Evolutionary conservation across 139 green algal genomes (phyloP).

Genomic region (Tetradesmus obliquus): DNA sequence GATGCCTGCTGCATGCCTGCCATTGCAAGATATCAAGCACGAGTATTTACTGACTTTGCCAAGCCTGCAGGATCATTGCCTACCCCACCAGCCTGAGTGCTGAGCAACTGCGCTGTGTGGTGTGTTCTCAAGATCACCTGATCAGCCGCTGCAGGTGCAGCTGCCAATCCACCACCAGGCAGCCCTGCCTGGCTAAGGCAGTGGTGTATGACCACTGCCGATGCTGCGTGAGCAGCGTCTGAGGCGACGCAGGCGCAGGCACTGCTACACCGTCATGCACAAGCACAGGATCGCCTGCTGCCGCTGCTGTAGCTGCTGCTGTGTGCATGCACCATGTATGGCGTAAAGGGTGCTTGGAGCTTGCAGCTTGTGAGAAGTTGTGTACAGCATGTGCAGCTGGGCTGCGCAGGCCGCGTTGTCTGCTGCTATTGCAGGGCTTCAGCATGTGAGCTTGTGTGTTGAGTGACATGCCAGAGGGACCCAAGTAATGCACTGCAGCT

Average conservation of each 20-base stretch:
- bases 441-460: background rate
- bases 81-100: no score
- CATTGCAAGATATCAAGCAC: no score
- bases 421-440: background rate
- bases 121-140: background rate
- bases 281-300: conserved; percentile 15
- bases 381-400: background rate
- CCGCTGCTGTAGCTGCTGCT: background rate
- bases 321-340: background rate
- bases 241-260: background rate
- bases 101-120: no score
- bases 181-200: background rate
- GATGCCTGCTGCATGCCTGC: no score
- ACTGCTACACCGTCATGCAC: background rate
- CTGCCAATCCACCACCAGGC: conserved; percentile 23
- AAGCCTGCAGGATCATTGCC: no score
- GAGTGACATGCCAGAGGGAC: no score
- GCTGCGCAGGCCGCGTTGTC: background rate
- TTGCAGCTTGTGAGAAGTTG: background rate
- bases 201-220: conserved; percentile 33
- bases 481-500: no score
- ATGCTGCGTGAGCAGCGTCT: conserved; percentile 14
- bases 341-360: background rate
- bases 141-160: conserved; percentile 30
- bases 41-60: no score